Percentiles rank a stretch among this genome's conserved stretches.
phyloP scores from a whole-genome alignment of 23 red algal genomes.

The Agarophyton chilense region DNA sequence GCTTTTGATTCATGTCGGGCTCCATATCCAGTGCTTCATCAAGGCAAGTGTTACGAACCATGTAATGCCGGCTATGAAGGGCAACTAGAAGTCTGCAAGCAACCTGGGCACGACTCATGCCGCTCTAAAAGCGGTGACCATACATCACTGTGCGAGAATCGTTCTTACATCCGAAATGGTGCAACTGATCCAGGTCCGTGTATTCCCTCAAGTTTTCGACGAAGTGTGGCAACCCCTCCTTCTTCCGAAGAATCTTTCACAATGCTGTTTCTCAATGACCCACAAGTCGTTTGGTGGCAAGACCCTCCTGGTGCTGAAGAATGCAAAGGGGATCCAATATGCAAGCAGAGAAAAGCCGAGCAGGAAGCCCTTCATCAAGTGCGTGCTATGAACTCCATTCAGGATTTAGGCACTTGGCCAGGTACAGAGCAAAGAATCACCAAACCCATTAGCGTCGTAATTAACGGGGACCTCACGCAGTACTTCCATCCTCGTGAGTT shows the following conservation, averaged over 20 bases:
- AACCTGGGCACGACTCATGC: no score
- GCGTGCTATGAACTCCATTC: slow-evolving; percentile 2
- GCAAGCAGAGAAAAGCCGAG: not conserved
- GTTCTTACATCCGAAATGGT: no score
- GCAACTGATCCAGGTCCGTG: no score
- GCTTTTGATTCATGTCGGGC: not conserved
- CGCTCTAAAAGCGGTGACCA: not conserved
- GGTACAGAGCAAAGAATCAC: not conserved
- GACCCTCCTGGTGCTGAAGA: not conserved
- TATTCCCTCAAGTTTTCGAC: not conserved
- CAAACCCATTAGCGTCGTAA: not conserved
- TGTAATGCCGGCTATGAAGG: not conserved
- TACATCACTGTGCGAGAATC: not conserved
- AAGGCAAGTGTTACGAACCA: not conserved
- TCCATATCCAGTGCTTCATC: not conserved
- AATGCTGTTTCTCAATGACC: slow-evolving; percentile 9
- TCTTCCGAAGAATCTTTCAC: not conserved
- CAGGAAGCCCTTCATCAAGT: not conserved
- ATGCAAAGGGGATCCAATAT: not conserved
- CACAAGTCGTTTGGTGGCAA: slow-evolving; percentile 1
- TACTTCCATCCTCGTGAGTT: slow-evolving; percentile 26
- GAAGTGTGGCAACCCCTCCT: not conserved
- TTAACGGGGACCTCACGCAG: slow-evolving; percentile 13
- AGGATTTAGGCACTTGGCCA: not conserved
- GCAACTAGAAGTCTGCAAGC: not conserved